phyloP scores from a whole-genome alignment of 352 stramenopile species.

The Pythium aristosporum region DNA sequence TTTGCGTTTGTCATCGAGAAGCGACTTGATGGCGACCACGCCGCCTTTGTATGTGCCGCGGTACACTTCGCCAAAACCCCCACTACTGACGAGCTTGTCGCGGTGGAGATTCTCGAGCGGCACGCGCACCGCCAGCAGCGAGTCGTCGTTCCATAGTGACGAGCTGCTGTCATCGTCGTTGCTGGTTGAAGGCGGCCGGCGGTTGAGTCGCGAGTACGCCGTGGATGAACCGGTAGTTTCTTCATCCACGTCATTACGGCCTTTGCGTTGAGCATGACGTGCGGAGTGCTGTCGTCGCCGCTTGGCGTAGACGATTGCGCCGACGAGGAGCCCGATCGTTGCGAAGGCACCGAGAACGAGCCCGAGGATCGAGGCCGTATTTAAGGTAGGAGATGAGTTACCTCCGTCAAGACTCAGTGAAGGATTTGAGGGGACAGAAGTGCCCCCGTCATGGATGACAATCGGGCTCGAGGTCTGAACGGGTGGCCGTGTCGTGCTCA shows the following conservation, averaged over 20 bases:
- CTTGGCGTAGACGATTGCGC: slow-evolving; percentile 4
- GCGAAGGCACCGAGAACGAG: slow-evolving; percentile 5
- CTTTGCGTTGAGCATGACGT: background rate
- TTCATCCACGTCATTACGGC: background rate
- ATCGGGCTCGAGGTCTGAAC: background rate
- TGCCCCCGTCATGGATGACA: background rate
- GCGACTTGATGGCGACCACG: background rate
- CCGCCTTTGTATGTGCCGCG: background rate
- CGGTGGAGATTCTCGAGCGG: slow-evolving; percentile 4
- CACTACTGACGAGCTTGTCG: background rate
- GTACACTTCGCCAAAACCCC: slow-evolving; percentile 10
- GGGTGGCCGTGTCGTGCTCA: background rate
- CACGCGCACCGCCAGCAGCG: slow-evolving; percentile 3
- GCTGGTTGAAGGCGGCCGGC: background rate
- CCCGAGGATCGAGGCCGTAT: background rate
- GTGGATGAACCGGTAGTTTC: background rate
- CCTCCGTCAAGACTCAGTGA: background rate
- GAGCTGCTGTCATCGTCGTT: background rate
- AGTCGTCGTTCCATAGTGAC: slow-evolving; percentile 9
- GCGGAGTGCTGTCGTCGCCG: background rate
- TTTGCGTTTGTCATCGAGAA: slow-evolving; percentile 29
- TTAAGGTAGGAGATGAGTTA: background rate
- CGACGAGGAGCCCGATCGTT: background rate
- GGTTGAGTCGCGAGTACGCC: slow-evolving; percentile 6
- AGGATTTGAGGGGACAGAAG: background rate